A percentile compares a stretch with the other conserved stretches of the same genome.
These are phyloP conservation scores for Fragilaria crotonensis DNA, from an alignment of 108 stramenopile species.

Conservation along the genomic window DNA sequence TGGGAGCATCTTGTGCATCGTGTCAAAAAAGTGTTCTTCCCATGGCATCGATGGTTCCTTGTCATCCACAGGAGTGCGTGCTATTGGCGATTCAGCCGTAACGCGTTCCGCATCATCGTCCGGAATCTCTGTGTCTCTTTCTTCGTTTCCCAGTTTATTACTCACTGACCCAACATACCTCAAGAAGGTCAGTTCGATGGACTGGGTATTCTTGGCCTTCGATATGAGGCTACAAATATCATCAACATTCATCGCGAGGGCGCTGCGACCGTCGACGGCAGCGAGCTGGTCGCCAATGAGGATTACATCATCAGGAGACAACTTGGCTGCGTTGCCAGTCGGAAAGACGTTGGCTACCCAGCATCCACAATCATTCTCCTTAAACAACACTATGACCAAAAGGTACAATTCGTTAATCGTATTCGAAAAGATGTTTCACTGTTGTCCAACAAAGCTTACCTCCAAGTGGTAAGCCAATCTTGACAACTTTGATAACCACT, in stretches of 20 bases:
- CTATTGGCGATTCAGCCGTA: too few species aligned
- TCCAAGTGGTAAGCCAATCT: slow-evolving; percentile 59
- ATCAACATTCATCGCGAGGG: slow-evolving; percentile 56
- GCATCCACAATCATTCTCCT: slow-evolving; percentile 60
- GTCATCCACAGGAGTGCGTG: too few species aligned
- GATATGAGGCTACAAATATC: slow-evolving; percentile 51
- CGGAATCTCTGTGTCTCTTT: too few species aligned
- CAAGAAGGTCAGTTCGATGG: slow-evolving; percentile 60
- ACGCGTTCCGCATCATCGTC: too few species aligned
- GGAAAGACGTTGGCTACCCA: slow-evolving; percentile 69
- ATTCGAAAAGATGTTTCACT: neutral
- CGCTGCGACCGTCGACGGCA: slow-evolving; percentile 59
- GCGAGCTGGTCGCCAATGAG: slow-evolving; percentile 76
- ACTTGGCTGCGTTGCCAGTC: slow-evolving; percentile 46
- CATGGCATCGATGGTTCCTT: too few species aligned
- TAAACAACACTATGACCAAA: slow-evolving; percentile 34
- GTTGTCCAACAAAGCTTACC: slow-evolving; percentile 28
- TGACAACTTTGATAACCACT: slow-evolving; percentile 57
- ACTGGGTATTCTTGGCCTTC: slow-evolving; percentile 20
- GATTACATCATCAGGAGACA: slow-evolving; percentile 26
- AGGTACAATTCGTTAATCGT: neutral
- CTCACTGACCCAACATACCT: slow-evolving; percentile 61
- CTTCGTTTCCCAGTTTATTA: neutral
- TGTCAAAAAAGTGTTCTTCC: neutral
- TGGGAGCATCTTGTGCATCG: neutral